Base-by-base conservation (phyloP, 1,139 yeast species). In the Kurtzmaniella quercitrusa region DNA sequence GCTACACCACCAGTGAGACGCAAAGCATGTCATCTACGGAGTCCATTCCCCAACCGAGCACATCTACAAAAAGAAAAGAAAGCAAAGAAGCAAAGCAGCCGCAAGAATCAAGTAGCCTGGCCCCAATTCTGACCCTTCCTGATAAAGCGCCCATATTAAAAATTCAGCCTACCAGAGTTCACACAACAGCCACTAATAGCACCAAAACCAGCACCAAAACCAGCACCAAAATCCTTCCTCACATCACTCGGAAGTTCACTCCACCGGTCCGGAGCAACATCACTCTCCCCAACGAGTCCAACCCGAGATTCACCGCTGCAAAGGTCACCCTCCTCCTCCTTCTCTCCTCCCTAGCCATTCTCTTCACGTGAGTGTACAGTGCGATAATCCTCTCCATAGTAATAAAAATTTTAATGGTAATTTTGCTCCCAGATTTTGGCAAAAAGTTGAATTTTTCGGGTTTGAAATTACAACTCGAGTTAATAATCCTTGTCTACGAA, bases 371-470 rank as follows among this genome's bases (percentile, higher is more conserved):
- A 31, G 18, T 11, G 4, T n/a, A 6, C 5, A 11, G 31, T 11
- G 31, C 12, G 12, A 27, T 10, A 11, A 10, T 10, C 18, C 36
- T 31, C 14, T 31, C 17, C 10, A 16, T 31, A 31, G 36, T 31
- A 31, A 14, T 31, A 31, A 31, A 31, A 31, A 31, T 31, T 31
- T 31, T 31, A 31, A 31, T 11, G 16, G 36, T 12, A 15, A 31
- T 31, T 31, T 21, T 31, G 14, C 16, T 31, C 36, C 36, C 36
- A 31, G 16, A 31, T 31, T 31, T 31, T 8, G 16, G 16, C 11
- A n/a, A 31, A 36, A 36, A 36, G 38, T 36, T 24, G 38, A 18
- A 16, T 36, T 36, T 36, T 36, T 36, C 38, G 16, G 38, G 24
- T 36, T 19, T 12, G 14, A 36, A 36, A 36, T 36, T 36, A 36